phyloP scores from a whole-genome alignment of 2,329 filamentous ascomycete species.

The Fusarium pilosicola region DNA sequence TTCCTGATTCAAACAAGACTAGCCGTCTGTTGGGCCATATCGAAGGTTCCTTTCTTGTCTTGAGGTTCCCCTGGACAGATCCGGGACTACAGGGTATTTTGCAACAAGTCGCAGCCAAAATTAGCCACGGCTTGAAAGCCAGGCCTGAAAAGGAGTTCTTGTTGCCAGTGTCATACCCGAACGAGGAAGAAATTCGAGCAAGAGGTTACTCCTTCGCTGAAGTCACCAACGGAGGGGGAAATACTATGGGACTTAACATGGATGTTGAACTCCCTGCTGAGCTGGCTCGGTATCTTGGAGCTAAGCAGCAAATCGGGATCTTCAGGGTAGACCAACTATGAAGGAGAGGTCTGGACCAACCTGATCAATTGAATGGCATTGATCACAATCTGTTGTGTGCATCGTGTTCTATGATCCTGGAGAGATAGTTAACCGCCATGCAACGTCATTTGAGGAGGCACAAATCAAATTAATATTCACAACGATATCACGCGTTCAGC shows the following conservation, averaged over 20 bases:
- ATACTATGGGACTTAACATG: slow-evolving; percentile 65
- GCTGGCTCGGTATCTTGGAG: slow-evolving; percentile 72
- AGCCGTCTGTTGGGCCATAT: slow-evolving; percentile 62
- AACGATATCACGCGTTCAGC: not conserved
- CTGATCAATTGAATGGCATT: slow-evolving; percentile 53
- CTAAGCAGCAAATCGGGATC: slow-evolving; percentile 71
- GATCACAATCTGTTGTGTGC: not conserved
- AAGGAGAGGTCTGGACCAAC: slow-evolving; percentile 60
- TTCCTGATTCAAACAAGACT: slow-evolving; percentile 69
- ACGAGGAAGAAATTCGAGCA: slow-evolving; percentile 63
- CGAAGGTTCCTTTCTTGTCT: slow-evolving; percentile 68
- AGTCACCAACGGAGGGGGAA: slow-evolving; percentile 74
- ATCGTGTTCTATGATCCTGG: not conserved
- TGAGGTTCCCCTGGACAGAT: slow-evolving; percentile 72
- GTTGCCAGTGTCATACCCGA: slow-evolving; percentile 72
- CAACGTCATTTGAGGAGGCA: not conserved
- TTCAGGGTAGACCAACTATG: slow-evolving; percentile 72
- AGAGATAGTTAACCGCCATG: not conserved
- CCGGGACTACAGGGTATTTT: slow-evolving; percentile 59
- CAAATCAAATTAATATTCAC: not conserved
- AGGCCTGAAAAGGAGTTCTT: slow-evolving; percentile 71
- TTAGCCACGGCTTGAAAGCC: slow-evolving; percentile 59
- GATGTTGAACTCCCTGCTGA: slow-evolving; percentile 68
- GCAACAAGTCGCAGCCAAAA: slow-evolving; percentile 60
- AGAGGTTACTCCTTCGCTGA: slow-evolving; percentile 68